These are phyloP conservation scores for Coix lacrymajobi DNA, from an alignment of 176 grass and related monocot species.

Conservation along the genomic window DNA sequence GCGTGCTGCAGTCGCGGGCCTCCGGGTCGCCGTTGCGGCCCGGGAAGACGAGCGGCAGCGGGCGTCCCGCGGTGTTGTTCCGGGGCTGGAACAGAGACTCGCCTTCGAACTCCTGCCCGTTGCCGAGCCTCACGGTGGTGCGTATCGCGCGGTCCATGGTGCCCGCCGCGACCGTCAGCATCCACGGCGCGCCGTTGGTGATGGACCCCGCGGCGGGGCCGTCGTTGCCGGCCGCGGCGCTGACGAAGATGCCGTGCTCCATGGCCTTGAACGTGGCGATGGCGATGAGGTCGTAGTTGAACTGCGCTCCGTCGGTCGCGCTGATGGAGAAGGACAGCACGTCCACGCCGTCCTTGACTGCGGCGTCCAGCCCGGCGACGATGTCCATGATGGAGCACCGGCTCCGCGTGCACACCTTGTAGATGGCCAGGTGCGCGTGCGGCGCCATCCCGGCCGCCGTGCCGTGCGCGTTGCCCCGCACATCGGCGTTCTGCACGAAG, in stretches of 20 bases:
- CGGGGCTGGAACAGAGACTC: conserved; percentile 59
- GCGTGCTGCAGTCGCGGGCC: conserved; percentile 31
- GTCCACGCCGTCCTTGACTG: conserved; percentile 56
- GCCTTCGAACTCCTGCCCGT: conserved; percentile 54
- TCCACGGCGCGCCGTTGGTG: conserved; percentile 58
- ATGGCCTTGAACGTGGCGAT: conserved; percentile 57
- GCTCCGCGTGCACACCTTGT: conserved; percentile 63
- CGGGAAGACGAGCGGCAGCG: conserved; percentile 48
- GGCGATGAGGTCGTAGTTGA: conserved; percentile 54
- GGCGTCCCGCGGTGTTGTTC: conserved; percentile 24
- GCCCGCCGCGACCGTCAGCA: conserved; percentile 60
- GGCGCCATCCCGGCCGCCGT: conserved; percentile 69
- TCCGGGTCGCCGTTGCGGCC: conserved; percentile 26
- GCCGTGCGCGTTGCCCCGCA: conserved; percentile 61
- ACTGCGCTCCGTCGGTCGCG: conserved; percentile 9
- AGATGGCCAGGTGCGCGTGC: conserved; percentile 65
- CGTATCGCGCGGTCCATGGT: conserved; percentile 53
- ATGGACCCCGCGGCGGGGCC: conserved; percentile 18
- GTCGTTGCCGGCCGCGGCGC: conserved; percentile 53
- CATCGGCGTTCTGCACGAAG: conserved; percentile 57
- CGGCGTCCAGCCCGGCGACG: conserved; percentile 51
- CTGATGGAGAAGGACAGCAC: conserved; percentile 60
- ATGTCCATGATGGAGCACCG: conserved; percentile 58
- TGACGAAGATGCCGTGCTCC: conserved; percentile 61
- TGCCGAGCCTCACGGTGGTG: conserved; percentile 44